A percentile compares a stretch with the other conserved stretches of the same genome.
phyloP scores from a whole-genome alignment of 306 rosid species.

The Lupinus albus region DNA sequence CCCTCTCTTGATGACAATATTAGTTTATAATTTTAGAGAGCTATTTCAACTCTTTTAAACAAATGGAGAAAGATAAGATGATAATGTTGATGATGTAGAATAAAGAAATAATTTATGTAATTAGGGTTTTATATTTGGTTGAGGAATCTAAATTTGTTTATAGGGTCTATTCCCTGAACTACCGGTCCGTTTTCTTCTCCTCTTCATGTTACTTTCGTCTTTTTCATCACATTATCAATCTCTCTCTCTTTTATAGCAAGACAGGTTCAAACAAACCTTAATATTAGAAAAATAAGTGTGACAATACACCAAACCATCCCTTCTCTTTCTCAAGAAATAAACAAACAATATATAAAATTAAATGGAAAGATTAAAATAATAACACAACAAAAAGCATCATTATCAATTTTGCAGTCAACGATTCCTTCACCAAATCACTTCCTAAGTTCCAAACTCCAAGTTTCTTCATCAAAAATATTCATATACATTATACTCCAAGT shows the following conservation, averaged over 20 bases:
- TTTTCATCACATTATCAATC: constrained; percentile 42
- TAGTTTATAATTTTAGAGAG: constrained; percentile 34
- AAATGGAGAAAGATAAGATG: constrained; percentile 27
- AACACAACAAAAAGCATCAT: constrained; percentile 43
- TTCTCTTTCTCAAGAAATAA: constrained; percentile 50
- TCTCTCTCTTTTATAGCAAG: constrained; percentile 37
- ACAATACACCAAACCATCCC: constrained; percentile 46
- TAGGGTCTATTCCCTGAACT: constrained; percentile 49
- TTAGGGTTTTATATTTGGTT: constrained; percentile 40
- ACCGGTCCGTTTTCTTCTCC: constrained; percentile 51
- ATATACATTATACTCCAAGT: constrained; percentile 8
- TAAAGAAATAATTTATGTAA: not conserved
- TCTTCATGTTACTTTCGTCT: constrained; percentile 50
- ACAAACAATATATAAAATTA: constrained; percentile 31
- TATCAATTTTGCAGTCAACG: constrained; percentile 56
- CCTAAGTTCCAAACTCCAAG: constrained; percentile 45
- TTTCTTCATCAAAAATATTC: too few relatives aligned
- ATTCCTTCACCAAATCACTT: constrained; percentile 57
- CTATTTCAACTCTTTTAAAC: constrained; percentile 26
- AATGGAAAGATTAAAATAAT: constrained; percentile 30
- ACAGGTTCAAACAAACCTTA: constrained; percentile 45
- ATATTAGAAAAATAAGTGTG: constrained; percentile 25
- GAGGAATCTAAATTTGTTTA: constrained; percentile 47
- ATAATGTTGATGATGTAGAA: constrained; percentile 18
- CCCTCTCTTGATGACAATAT: constrained; percentile 6